Evolutionary conservation across 2,329 filamentous ascomycete species (phyloP).

Genomic region (Colletotrichum tropicale): DNA sequence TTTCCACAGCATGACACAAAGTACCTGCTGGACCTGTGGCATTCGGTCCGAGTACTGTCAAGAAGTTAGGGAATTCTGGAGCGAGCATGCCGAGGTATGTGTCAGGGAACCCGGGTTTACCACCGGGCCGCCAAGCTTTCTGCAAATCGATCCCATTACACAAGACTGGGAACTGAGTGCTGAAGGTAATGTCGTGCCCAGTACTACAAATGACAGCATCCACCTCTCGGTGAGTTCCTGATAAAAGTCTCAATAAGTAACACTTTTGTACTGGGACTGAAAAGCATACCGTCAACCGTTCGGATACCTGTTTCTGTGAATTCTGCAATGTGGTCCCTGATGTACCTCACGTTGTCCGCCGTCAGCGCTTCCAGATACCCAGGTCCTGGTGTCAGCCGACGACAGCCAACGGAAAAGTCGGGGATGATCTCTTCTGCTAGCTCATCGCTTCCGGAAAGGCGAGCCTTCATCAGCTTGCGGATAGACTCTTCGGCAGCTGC

Average conservation of each 20-base stretch:
- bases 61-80: not conserved
- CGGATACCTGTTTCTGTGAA: not conserved
- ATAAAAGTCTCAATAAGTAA: fast-evolving
- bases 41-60: not conserved
- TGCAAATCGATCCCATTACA: not conserved
- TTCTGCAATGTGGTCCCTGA: not conserved
- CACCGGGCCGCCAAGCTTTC: not conserved
- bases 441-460: not conserved
- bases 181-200: not conserved
- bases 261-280: fast-evolving
- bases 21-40: not conserved
- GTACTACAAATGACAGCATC: not conserved
- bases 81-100: not conserved
- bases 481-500: not conserved
- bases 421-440: not conserved
- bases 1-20: not conserved
- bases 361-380: not conserved
- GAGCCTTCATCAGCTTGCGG: not conserved
- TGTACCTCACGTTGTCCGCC: not conserved
- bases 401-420: not conserved
- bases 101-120: not conserved
- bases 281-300: not conserved
- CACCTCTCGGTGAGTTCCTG: not conserved
- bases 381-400: not conserved
- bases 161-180: not conserved